These are phyloP conservation scores for Barnettozyma populi DNA, from an alignment of 805 yeast genomes.

Conservation along the genomic window DNA sequence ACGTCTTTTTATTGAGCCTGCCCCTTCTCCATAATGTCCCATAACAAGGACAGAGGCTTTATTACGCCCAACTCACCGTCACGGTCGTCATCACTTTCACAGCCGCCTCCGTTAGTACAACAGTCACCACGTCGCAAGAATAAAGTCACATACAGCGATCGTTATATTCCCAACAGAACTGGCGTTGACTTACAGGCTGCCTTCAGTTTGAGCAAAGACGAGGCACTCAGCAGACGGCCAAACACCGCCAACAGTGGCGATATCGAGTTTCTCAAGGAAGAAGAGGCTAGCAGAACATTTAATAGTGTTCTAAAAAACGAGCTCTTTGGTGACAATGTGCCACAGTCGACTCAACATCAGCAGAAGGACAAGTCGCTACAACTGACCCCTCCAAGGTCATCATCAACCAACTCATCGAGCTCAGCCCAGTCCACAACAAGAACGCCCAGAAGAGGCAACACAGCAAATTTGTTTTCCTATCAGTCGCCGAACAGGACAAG, in stretches of 20 bases:
- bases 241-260: constrained; percentile 33
- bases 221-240: constrained; percentile 19
- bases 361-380: constrained; percentile 26
- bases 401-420: constrained; percentile 17
- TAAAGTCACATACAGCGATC: constrained; percentile 62
- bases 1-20: not conserved
- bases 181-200: constrained; percentile 89
- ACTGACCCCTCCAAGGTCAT: constrained; percentile 30
- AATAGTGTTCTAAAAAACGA: constrained; percentile 84
- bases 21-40: constrained; percentile 14
- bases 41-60: constrained; percentile 17
- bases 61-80: constrained; percentile 28
- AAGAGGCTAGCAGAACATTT: constrained; percentile 84
- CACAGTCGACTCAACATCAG: constrained; percentile 29
- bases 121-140: constrained; percentile 32
- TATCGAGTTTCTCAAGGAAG: constrained; percentile 60
- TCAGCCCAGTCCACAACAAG: constrained; percentile 12
- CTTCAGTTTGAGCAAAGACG: constrained; percentile 20
- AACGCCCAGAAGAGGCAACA: constrained; percentile 29
- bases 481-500: constrained; percentile 64
- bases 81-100: constrained; percentile 25
- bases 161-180: constrained; percentile 82
- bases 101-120: constrained; percentile 9
- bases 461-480: constrained; percentile 64
- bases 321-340: constrained; percentile 82